Conservation (phyloP, 2,329 filamentous ascomycete genomes). For the Fusarium musae region DNA sequence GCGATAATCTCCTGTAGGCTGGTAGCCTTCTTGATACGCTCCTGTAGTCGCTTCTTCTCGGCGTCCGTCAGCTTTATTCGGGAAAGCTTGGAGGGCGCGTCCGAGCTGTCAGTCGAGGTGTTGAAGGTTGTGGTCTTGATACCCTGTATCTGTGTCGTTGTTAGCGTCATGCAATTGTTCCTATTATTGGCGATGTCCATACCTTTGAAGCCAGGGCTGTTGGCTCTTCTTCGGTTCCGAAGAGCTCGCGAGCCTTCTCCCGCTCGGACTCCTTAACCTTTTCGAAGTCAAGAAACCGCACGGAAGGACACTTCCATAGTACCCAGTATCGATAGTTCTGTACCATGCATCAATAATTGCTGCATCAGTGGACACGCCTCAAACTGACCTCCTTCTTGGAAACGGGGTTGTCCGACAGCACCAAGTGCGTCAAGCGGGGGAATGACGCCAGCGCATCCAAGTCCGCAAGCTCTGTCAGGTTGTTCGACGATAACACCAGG, state of each 20-base stretch:
- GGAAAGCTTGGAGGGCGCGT: slow-evolving; percentile 70
- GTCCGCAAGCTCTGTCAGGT: slow-evolving; percentile 85
- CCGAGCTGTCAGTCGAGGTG: slow-evolving; percentile 56
- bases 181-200: not conserved
- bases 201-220: slow-evolving; percentile 82
- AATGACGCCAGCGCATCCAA: slow-evolving; percentile 81
- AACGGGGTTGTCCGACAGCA: slow-evolving; percentile 88
- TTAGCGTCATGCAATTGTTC: slow-evolving; percentile 14
- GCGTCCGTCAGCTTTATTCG: slow-evolving; percentile 86
- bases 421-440: slow-evolving; percentile 78
- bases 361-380: not conserved
- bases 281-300: slow-evolving; percentile 91
- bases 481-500: slow-evolving; percentile 85
- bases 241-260: slow-evolving; percentile 78
- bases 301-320: slow-evolving; percentile 83
- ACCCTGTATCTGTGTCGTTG: slow-evolving; percentile 74
- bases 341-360: slow-evolving; percentile 5
- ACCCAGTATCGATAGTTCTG: slow-evolving; percentile 94
- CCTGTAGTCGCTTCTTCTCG: slow-evolving; percentile 86
- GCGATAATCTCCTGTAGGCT: slow-evolving; percentile 90
- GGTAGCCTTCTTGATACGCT: slow-evolving; percentile 87
- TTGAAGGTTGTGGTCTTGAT: slow-evolving; percentile 83
- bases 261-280: slow-evolving; percentile 92
- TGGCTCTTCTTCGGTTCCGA: slow-evolving; percentile 82
- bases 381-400: slow-evolving; percentile 85